Evolutionary conservation across 768 basidiomycete genomes (phyloP).

Genomic region (Cytidiella melzeri): DNA sequence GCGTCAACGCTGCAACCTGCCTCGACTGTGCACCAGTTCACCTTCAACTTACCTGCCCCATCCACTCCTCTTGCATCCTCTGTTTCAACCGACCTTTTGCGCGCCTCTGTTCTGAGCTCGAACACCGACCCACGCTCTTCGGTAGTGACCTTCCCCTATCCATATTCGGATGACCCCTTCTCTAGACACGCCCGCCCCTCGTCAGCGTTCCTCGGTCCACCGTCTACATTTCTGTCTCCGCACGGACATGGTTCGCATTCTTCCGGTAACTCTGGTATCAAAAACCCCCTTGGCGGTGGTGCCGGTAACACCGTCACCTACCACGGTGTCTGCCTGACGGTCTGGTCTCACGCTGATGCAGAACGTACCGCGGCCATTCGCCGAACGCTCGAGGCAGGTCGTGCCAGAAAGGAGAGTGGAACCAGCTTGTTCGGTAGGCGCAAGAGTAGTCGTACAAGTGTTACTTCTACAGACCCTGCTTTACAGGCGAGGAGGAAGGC

Average conservation of each 20-base stretch:
- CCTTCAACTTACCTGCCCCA: constrained; percentile 77
- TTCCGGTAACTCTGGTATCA: constrained; percentile 16
- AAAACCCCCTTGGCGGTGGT: constrained; percentile 13
- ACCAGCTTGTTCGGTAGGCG: constrained; percentile 54
- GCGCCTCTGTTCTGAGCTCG: constrained; percentile 65
- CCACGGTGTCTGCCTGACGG: constrained; percentile 88
- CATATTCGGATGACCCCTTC: constrained; percentile 74
- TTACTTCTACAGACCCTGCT: constrained; percentile 46
- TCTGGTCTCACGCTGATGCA: constrained; percentile 93
- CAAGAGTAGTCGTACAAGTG: constrained; percentile 47
- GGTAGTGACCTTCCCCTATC: constrained; percentile 67
- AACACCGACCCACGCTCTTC: constrained; percentile 42
- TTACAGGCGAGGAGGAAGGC: constrained; percentile 51
- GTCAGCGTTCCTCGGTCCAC: constrained; percentile 74
- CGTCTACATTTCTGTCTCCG: constrained; percentile 45
- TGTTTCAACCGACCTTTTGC: constrained; percentile 63
- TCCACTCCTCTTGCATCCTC: constrained; percentile 72
- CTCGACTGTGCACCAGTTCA: constrained; percentile 88
- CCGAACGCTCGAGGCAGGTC: constrained; percentile 71
- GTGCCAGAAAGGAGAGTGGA: constrained; percentile 73
- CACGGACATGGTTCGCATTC: constrained; percentile 21
- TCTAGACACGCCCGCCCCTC: constrained; percentile 57
- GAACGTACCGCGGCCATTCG: constrained; percentile 82
- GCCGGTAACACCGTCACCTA: constrained; percentile 56
- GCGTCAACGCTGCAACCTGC: constrained; percentile 93